phyloP scores from a whole-genome alignment of 2,329 filamentous ascomycete species.

The Aureobasidium uvarum region DNA sequence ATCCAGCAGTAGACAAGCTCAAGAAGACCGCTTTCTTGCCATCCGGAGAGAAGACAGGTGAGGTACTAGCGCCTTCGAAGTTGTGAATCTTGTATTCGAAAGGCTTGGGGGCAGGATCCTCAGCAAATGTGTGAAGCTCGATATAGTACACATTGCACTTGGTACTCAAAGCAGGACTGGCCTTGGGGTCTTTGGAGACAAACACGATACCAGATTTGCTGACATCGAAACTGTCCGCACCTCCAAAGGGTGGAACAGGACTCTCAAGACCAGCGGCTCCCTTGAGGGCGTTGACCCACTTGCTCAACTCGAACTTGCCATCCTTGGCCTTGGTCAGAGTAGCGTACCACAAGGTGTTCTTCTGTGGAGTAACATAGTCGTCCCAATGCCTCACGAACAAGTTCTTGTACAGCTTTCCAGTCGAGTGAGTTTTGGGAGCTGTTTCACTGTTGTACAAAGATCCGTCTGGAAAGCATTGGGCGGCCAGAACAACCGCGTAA shows the following conservation, averaged over 20 bases:
- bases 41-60: conserved; percentile 71
- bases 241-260: conserved; percentile 76
- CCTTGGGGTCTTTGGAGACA: conserved; percentile 68
- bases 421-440: conserved; percentile 47
- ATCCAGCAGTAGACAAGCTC: conserved; percentile 72
- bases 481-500: conserved; percentile 52
- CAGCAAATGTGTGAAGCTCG: conserved; percentile 60
- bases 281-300: conserved; percentile 63
- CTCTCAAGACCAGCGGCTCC: conserved; percentile 57
- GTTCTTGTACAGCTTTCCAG: conserved; percentile 51
- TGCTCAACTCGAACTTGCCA: conserved; percentile 42
- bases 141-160: conserved; percentile 79
- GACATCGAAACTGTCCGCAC: conserved; percentile 76
- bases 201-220: conserved; percentile 65
- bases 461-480: conserved; percentile 66
- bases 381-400: conserved; percentile 58
- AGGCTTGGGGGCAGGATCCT: conserved; percentile 51
- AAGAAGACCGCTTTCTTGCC: conserved; percentile 71
- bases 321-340: conserved; percentile 48
- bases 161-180: conserved; percentile 71
- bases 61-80: conserved; percentile 63
- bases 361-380: conserved; percentile 62
- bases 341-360: conserved; percentile 71
- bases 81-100: conserved; percentile 57
- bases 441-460: conserved; percentile 57